Percentiles rank a stretch among this genome's conserved stretches.
Evolutionary conservation across 129 eudicot genomes (phyloP).

Genomic region (Cynara cardunculus): DNA sequence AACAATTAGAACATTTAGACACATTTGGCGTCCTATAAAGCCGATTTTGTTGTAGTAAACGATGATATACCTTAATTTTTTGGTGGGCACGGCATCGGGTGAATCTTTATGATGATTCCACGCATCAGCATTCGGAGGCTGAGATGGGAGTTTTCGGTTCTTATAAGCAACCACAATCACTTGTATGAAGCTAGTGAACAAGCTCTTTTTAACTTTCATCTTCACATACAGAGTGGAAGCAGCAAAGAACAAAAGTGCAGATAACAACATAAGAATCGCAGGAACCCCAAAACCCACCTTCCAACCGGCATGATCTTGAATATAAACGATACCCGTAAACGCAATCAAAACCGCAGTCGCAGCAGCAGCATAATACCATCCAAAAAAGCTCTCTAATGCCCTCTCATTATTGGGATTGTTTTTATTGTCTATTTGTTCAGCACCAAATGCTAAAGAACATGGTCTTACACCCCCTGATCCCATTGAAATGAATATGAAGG

Average conservation of each 20-base stretch:
- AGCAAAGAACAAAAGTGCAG: conserved; percentile 55
- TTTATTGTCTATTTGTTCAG: conserved; percentile 63
- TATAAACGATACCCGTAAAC: conserved; percentile 67
- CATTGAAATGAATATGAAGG: conserved; percentile 69
- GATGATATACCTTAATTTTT: conserved; percentile 31
- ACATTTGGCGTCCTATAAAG: not conserved
- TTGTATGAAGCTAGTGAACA: conserved; percentile 39
- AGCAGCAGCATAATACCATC: conserved; percentile 77
- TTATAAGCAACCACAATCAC: conserved; percentile 39
- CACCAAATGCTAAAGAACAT: conserved; percentile 83
- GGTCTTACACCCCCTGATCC: conserved; percentile 94
- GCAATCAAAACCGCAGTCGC: conserved; percentile 58
- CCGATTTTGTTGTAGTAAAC: not conserved
- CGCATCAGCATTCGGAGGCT: conserved; percentile 28
- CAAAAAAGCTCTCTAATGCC: conserved; percentile 61
- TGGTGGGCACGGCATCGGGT: conserved; percentile 18
- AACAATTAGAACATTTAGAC: not conserved
- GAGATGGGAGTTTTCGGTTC: conserved; percentile 30
- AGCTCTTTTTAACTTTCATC: conserved; percentile 39
- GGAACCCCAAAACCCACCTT: conserved; percentile 80
- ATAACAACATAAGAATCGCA: conserved; percentile 58
- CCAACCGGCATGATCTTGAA: conserved; percentile 88
- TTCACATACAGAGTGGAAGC: conserved; percentile 70
- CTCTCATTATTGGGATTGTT: conserved; percentile 44
- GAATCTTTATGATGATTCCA: conserved; percentile 32